These are phyloP conservation scores for Lecanicillium sp. DNA, from an alignment of 2,329 filamentous ascomycete species.

Conservation along the genomic window DNA sequence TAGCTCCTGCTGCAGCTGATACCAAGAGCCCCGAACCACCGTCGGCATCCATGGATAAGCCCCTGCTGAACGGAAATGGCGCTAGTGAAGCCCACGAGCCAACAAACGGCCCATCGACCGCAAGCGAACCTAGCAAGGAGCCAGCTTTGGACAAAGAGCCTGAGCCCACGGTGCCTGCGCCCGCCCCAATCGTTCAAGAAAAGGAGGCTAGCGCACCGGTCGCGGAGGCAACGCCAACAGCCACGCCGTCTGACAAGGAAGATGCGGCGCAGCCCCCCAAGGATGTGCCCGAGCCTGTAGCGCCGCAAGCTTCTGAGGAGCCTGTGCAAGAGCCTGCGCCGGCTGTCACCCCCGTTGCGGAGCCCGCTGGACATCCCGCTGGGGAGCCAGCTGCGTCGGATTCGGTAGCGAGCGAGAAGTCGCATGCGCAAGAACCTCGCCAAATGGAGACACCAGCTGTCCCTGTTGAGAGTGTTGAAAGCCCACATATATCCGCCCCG, in stretches of 20 bases:
- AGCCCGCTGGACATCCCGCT: too few species aligned
- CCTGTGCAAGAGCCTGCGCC: too few species aligned
- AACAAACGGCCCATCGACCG: constrained; percentile 2
- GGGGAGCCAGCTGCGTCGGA: too few species aligned
- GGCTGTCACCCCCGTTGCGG: too few species aligned
- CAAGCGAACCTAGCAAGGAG: not conserved
- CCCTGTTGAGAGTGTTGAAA: too few species aligned
- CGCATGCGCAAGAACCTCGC: too few species aligned
- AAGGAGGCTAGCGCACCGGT: too few species aligned
- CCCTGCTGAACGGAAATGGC: constrained; percentile 2
- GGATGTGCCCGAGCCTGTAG: too few species aligned
- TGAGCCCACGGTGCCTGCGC: not conserved
- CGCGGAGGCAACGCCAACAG: not conserved
- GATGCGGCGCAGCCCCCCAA: not conserved
- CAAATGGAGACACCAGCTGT: too few species aligned
- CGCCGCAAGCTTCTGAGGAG: too few species aligned
- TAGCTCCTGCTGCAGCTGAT: not conserved
- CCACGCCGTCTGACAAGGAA: not conserved
- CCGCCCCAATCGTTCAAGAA: not conserved
- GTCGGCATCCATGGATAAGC: not conserved
- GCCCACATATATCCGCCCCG: too few species aligned
- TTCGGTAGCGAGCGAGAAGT: too few species aligned
- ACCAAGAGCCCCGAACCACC: not conserved
- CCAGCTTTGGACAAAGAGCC: not conserved
- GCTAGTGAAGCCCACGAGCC: constrained; percentile 2